These are phyloP conservation scores for Penicillium chermesinum DNA, from an alignment of 495 filamentous ascomycete species.

Conservation along the genomic window DNA sequence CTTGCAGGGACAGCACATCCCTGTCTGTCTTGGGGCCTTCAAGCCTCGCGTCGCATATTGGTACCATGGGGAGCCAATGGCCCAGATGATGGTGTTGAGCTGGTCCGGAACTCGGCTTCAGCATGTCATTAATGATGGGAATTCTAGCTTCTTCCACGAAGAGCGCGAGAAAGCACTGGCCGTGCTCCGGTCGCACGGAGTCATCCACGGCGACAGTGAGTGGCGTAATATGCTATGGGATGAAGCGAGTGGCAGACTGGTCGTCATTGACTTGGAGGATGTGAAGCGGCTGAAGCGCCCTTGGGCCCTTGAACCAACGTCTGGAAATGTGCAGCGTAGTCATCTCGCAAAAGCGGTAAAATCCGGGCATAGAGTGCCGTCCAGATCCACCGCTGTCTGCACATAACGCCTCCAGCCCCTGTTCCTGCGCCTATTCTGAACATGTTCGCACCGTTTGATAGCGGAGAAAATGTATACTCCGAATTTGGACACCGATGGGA, in stretches of 20 bases:
- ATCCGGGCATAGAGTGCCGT: no score
- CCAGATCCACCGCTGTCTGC: no score
- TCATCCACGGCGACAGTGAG: slow-evolving; percentile 18
- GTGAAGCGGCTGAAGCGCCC: no score
- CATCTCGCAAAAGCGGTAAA: no score
- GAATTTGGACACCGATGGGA: no score
- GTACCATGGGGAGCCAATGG: slow-evolving; percentile 25
- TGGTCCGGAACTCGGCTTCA: slow-evolving; percentile 23
- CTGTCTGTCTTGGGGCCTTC: slow-evolving; percentile 20
- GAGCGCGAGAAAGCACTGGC: slow-evolving; percentile 15
- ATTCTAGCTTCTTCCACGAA: slow-evolving; percentile 14
- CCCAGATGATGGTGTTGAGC: slow-evolving; percentile 22
- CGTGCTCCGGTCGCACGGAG: slow-evolving; percentile 10
- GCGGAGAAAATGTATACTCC: no score
- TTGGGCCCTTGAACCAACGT: no score
- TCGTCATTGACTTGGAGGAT: slow-evolving; percentile 24
- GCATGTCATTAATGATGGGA: slow-evolving; percentile 16
- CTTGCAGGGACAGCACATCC: slow-evolving; percentile 19
- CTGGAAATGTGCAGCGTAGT: no score
- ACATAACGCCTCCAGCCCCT: no score
- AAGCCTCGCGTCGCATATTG: slow-evolving; percentile 18
- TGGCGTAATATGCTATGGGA: slow-evolving; percentile 25
- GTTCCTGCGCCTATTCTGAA: no score
- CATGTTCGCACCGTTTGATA: no score
- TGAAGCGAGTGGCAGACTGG: slow-evolving; percentile 3